These are phyloP conservation scores for Linderina pennispora DNA, from an alignment of 192 early-diverging fungal genomes.

Conservation along the genomic window DNA sequence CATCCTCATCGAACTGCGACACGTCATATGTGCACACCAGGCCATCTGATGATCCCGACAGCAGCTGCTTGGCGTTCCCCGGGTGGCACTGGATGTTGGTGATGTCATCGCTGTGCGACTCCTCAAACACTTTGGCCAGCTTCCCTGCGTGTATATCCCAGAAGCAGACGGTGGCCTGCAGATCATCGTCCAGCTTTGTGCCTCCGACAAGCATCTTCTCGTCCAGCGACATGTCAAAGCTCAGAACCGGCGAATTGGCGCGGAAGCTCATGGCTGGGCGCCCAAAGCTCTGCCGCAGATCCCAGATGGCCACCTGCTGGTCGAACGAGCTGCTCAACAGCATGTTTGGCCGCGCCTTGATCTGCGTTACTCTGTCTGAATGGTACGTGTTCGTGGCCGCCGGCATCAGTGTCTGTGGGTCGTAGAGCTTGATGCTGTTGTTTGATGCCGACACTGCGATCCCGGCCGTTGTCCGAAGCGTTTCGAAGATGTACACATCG, in stretches of 20 bases:
- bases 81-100: constrained; percentile 70
- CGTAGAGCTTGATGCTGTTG: constrained; percentile 60
- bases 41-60: constrained; percentile 70
- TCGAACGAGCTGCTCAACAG: constrained; percentile 62
- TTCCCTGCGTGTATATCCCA: constrained; percentile 15
- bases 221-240: constrained; percentile 42
- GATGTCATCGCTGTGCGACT: constrained; percentile 73
- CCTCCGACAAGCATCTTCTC: constrained; percentile 26
- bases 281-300: constrained; percentile 49
- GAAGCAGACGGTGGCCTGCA: constrained; percentile 39
- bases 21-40: constrained; percentile 71
- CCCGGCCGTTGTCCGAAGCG: constrained; percentile 13
- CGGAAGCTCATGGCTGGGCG: constrained; percentile 21
- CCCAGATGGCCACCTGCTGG: constrained; percentile 58
- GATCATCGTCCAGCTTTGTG: constrained; percentile 19
- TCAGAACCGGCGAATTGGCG: constrained; percentile 45
- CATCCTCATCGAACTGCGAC: constrained; percentile 76
- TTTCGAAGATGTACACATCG: constrained; percentile 35
- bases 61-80: constrained; percentile 43
- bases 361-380: constrained; percentile 54
- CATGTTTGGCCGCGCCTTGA: constrained; percentile 44
- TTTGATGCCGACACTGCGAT: constrained; percentile 52
- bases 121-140: constrained; percentile 24
- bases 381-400: constrained; percentile 52
- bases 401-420: constrained; percentile 44